Percentiles rank a stretch among this genome's conserved stretches.
Evolutionary conservation across 78 protist genomes (phyloP).

Genomic region (Anaeramoeba flamelloides): DNA sequence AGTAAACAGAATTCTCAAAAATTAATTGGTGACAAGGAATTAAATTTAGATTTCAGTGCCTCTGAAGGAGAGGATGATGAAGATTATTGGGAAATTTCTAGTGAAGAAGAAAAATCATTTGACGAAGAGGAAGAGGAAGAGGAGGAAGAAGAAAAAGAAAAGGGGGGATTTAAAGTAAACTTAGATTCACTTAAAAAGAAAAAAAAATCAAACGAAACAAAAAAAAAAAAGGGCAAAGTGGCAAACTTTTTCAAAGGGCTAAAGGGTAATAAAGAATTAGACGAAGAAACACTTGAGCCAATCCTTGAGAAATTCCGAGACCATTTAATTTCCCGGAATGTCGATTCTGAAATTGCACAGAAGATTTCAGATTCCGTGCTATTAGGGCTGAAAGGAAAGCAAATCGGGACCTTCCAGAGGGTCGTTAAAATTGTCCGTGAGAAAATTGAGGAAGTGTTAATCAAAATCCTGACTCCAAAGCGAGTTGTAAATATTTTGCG

Average conservation of each 20-base stretch:
- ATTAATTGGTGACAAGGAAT: not conserved
- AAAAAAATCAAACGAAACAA: not conserved
- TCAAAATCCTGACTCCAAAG: constrained; percentile 81
- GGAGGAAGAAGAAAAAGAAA: not conserved
- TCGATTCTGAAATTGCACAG: constrained; percentile 71
- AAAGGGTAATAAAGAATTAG: not conserved
- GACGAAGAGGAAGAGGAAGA: not conserved
- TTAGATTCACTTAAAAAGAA: too few relatives aligned
- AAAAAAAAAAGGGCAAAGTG: not conserved
- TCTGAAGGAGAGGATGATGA: not conserved
- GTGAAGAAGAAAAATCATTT: not conserved
- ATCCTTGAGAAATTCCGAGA: constrained; percentile 32
- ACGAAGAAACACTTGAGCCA: constrained; percentile 33
- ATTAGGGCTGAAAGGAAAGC: constrained; percentile 48
- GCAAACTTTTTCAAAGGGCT: not conserved
- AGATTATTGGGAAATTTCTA: not conserved
- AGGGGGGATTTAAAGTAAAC: too few relatives aligned
- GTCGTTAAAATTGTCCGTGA: constrained; percentile 13
- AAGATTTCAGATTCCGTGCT: constrained; percentile 50
- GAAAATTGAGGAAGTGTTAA: constrained; percentile 47
- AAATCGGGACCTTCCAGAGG: not conserved
- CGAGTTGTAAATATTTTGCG: constrained; percentile 22
- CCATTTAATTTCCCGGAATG: constrained; percentile 73
- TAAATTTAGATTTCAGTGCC: not conserved
- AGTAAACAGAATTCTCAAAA: not conserved